Conservation (phyloP, 2,329 filamentous ascomycete genomes). For the Fonsecaea multimorphosa region DNA sequence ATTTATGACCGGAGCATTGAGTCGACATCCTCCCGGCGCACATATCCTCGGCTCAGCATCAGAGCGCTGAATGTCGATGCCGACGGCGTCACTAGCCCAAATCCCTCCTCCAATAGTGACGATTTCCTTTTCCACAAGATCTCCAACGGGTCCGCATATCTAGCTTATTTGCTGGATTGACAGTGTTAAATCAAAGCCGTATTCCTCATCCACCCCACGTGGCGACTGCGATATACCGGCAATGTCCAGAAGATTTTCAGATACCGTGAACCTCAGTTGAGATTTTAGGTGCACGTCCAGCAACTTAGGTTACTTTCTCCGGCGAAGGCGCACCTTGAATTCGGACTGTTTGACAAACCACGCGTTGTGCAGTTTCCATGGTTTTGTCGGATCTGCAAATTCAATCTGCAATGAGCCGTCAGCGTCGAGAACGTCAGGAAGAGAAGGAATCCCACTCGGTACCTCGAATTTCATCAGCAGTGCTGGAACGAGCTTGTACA, state of each 20-base stretch:
- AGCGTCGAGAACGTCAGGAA: background rate
- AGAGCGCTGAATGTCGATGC: background rate
- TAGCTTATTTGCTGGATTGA: background rate
- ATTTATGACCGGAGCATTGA: background rate
- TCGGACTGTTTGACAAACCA: conserved; percentile 37
- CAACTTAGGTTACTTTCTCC: conserved; percentile 3
- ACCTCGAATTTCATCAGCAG: conserved; percentile 35
- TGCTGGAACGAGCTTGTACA: conserved; percentile 40
- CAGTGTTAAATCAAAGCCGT: background rate
- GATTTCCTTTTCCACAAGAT: background rate
- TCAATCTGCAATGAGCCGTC: conserved; percentile 19
- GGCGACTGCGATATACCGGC: background rate
- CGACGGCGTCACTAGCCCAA: background rate
- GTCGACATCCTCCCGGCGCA: background rate
- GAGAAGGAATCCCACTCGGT: background rate
- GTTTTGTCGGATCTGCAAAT: conserved; percentile 23
- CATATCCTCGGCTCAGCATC: background rate
- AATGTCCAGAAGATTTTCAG: background rate
- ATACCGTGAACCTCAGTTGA: background rate
- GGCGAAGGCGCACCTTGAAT: conserved; percentile 27
- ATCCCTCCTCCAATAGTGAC: too few species aligned
- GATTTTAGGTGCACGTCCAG: background rate
- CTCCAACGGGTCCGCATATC: too few species aligned
- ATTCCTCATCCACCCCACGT: background rate
- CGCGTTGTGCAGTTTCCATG: conserved; percentile 32